Evolutionary conservation across 2,329 filamentous ascomycete genomes (phyloP), one percentile per base, ranked within the genome.

Genomic region (Xylaria sp.): DNA sequence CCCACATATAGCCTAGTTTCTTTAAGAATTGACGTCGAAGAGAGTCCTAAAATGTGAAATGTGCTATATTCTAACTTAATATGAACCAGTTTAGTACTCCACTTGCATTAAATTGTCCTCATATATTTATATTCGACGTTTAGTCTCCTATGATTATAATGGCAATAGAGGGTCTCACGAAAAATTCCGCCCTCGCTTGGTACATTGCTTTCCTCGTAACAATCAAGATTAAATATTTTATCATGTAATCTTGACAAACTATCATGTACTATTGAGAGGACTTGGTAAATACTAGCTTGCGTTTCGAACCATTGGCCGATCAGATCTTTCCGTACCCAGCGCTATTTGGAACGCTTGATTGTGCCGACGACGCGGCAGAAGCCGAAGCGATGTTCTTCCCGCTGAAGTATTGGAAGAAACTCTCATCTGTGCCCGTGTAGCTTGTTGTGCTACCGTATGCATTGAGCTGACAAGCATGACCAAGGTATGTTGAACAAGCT

Each of bases 391-490:
- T 74, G 66, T 81, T 84, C 81, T 86, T 85, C 66, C 84, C 84
- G 55, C 78, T 76, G 76, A 88, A 87, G 72, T 83, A 80, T 63
- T 71, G 56, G 54, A 89, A 73, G 78, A 88, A 84, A 56, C 74
- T 76, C 11, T 82, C 81, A 72, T 85, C 83, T n/a, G 78, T 73
- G 61, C 79, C 77, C 45, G 60, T 69, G 61, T 84, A 78, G 39
- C 74, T 73, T 22, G 79, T 80, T 5, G 80, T 81, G 73, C 70
- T 77, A 53, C 80, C 80, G 69, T 81, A 84, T 44, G 79, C 80
- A 76, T 89, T 89, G 61, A 80, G 15, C 78, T 84, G 74, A 76
- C 87, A 88, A 57, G 71, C 75, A 67, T 79, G 84, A 67, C 85
- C 85, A 2, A 89, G 80, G 66, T 68, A 71, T 20, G 65, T 25